Evolutionary conservation across 1,139 yeast genomes (phyloP).

Genomic region (Casaregolazyma suthepensis): DNA sequence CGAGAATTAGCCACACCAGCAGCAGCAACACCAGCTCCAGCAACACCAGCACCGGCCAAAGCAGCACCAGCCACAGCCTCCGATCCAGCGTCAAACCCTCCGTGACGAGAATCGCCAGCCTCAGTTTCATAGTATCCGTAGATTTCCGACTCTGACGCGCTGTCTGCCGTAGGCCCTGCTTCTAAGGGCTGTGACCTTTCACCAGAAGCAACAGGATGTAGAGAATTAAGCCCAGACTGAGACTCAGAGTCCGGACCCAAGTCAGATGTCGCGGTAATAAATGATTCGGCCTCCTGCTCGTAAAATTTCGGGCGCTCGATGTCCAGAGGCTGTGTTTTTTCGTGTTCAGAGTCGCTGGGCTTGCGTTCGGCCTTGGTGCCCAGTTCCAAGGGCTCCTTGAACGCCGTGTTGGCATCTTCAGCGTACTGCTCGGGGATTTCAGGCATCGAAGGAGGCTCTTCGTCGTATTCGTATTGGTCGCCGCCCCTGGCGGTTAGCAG

Average conservation of each 20-base stretch:
- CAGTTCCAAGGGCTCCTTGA: conserved; percentile 17
- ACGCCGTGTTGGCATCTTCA: conserved; percentile 1
- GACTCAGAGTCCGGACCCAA: background rate
- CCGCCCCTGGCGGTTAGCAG: conserved; percentile 19
- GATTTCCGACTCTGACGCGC: conserved; percentile 9
- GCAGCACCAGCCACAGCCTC: background rate
- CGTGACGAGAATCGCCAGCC: background rate
- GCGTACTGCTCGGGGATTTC: conserved; percentile 24
- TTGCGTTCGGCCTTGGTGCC: conserved; percentile 19
- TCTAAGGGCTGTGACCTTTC: background rate
- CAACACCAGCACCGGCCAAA: background rate
- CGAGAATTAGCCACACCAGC: background rate
- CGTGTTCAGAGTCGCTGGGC: conserved; percentile 4
- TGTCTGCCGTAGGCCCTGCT: background rate
- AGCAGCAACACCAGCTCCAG: no score
- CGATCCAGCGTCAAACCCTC: background rate
- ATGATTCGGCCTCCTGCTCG: conserved; percentile 1
- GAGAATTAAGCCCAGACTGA: background rate
- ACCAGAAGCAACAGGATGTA: background rate
- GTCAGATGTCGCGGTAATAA: background rate
- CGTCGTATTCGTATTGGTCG: conserved; percentile 24
- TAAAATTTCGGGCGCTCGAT: background rate
- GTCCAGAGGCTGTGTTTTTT: background rate
- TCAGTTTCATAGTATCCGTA: conserved; percentile 17
- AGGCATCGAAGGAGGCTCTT: conserved; percentile 21